Evolutionary conservation across 164 flowering plant genomes (phyloP).

Genomic region (Akebia trifoliata): DNA sequence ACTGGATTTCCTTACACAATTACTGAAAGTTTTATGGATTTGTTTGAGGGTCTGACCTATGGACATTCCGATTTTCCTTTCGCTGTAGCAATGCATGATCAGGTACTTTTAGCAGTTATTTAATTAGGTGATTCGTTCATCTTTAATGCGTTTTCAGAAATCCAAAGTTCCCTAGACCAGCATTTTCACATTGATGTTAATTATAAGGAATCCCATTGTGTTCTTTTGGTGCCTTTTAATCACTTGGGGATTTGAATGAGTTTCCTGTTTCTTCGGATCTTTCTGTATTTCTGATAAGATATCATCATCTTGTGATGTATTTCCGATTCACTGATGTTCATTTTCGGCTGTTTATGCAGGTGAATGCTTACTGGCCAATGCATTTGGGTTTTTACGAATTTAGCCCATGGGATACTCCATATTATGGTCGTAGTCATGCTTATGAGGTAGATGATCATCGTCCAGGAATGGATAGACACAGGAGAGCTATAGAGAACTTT

Average conservation of each 20-base stretch:
- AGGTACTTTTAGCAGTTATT: slow-evolving; percentile 32
- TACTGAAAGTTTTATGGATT: slow-evolving; percentile 61
- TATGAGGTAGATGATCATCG: slow-evolving; percentile 36
- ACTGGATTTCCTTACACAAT: slow-evolving; percentile 61
- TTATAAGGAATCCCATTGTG: no score
- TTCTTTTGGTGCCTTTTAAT: no score
- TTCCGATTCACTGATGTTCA: not conserved
- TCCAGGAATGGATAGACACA: slow-evolving; percentile 30
- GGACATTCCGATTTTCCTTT: slow-evolving; percentile 39
- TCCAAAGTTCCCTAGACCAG: not conserved
- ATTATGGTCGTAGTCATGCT: slow-evolving; percentile 37
- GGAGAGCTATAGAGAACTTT: slow-evolving; percentile 37
- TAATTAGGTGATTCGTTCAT: not conserved
- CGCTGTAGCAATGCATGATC: slow-evolving; percentile 39
- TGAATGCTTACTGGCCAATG: slow-evolving; percentile 43
- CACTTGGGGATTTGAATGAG: no score
- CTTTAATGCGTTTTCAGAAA: not conserved
- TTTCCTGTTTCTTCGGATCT: not conserved
- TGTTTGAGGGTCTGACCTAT: slow-evolving; percentile 57
- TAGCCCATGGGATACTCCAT: slow-evolving; percentile 43
- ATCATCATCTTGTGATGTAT: not conserved
- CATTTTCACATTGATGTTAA: not conserved
- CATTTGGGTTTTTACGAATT: slow-evolving; percentile 50
- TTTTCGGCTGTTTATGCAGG: slow-evolving; percentile 40
- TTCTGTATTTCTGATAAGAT: not conserved